A percentile compares a stretch with the other conserved stretches of the same genome.
Conservation (phyloP, 352 stramenopile genomes). For the Pythium biforme region DNA sequence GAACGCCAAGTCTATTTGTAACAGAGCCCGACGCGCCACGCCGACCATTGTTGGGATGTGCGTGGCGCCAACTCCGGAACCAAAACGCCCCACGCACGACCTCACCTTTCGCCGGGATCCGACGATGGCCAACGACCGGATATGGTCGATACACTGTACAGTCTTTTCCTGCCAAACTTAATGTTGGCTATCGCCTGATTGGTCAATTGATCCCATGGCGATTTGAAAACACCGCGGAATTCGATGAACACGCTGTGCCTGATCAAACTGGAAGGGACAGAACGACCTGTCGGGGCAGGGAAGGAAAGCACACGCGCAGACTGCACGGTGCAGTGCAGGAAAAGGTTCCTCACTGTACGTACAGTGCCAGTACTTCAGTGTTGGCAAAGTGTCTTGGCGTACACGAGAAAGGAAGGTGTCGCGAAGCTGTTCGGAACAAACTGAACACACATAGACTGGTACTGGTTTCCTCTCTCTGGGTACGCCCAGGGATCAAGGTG, state of each 20-base stretch:
- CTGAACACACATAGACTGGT: too few relatives aligned
- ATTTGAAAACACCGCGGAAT: too few relatives aligned
- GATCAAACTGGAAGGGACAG: too few relatives aligned
- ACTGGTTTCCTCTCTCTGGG: too few relatives aligned
- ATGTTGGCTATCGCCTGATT: not conserved
- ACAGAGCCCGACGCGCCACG: not conserved
- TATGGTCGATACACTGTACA: not conserved
- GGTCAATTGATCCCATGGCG: not conserved
- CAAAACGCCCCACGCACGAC: slow-evolving; percentile 1
- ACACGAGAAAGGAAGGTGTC: not conserved
- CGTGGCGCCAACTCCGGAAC: slow-evolving; percentile 1
- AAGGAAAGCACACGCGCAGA: too few relatives aligned
- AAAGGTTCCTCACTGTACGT: not conserved
- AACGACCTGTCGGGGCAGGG: too few relatives aligned
- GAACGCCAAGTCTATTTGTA: not conserved
- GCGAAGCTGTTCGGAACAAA: slow-evolving; percentile 1
- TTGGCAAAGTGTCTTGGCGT: too few relatives aligned
- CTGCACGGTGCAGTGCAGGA: too few relatives aligned
- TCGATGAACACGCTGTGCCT: too few relatives aligned
- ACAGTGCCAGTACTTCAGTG: too few relatives aligned
- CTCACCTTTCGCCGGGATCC: not conserved
- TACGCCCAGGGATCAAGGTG: not conserved
- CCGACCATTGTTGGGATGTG: not conserved
- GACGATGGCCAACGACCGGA: not conserved
- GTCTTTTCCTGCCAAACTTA: not conserved